Evolutionary conservation across 805 yeast species (phyloP), one percentile per base, ranked within the genome.

Genomic region (Hanseniaspora taiwanica): DNA sequence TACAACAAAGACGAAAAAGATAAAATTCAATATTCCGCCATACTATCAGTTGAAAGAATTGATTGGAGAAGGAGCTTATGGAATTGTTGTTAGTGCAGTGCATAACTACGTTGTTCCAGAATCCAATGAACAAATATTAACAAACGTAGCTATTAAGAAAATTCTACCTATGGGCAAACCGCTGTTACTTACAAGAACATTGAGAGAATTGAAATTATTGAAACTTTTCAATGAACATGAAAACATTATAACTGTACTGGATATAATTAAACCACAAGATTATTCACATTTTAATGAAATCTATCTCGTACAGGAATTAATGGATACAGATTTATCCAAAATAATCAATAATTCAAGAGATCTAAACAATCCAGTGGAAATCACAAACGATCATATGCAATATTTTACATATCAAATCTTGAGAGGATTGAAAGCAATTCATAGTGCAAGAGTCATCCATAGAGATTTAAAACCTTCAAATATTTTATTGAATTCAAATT

Each of bases 41-140:
- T 74, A 72, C 47, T 81, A 75, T 53, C 72, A 72, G 44, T 69
- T 81, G 6, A 62, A 64, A 16, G 74, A 72, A 43, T 63, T 78
- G 4, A 62, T 82, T 5, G 93, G 93, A 4, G 83, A 79, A 55
- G 93, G 93, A 1, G 86, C 91, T 0, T 82, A 82, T 48, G 91
- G 93, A 0, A 69, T 80, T 2, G 93, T 82, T 4, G 79, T 81
- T 36, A 68, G 76, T 3, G 91, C 86, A 0, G 55, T 67, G 9
- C 84, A 79, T 48, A 66, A 65, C 43, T 77, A 79, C 10, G 66
- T 81, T 1, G 68, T 71, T 16, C 44, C 44, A 16, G 41, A 42
- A 27, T 38, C 41, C 13, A 19, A 37, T 8, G 44, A 42, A 23
- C 35, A 27, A 18, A 38, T 42, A 13, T 33, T 37, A 17, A 67